Evolutionary conservation across 2,329 filamentous ascomycete species (phyloP), one percentile per base, ranked within the genome.

Genomic region (Septoria petroselini): DNA sequence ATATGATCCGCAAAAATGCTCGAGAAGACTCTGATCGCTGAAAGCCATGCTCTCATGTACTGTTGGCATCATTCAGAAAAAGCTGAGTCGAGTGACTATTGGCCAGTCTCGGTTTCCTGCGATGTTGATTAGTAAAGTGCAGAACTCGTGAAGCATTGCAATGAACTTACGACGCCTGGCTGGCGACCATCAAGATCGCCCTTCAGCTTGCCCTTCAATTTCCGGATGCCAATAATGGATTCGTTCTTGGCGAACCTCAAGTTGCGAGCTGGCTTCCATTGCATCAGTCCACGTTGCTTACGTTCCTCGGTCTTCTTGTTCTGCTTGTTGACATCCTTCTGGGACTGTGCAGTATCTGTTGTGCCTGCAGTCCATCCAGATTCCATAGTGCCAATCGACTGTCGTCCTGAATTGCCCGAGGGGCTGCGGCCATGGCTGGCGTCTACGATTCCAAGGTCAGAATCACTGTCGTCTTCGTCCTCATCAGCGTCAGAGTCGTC

Each of bases 181-280:
- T 91, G 85, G 54, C 91, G 78, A 1, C 91, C 91, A 33, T 83
- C 82, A 64, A 97, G 70, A 19, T 75, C 75, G 15, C 81, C 79
- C 27, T 83, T 84, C 7, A 93, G 77, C 65, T 88, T 84, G 63
- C 86, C 85, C 68, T 84, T 86, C 48, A 94, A 71, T 67, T 87
- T 88, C 37, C 83, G 77, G 4, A 90, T 69, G 0, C 87, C 88
- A 71, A 84, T 91, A 62, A 86, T 85, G 0, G 86, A 82, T 73
- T 97, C 88, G 62, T 96, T 79, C 71, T 93, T 95, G 35, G 85
- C 91, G 68, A 96, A 97, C 58, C 84, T 82, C 17, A 82, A 76
- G 65, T 95, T 95, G 33, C 91, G 78, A 66, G 91, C 86, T 0
- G 91, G 91, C 64, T 84, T 87, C 90, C 91, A 97, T 69, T 97